Base-by-base conservation (phyloP, 2,329 filamentous ascomycete species). In the Diaporthe ampelina region DNA sequence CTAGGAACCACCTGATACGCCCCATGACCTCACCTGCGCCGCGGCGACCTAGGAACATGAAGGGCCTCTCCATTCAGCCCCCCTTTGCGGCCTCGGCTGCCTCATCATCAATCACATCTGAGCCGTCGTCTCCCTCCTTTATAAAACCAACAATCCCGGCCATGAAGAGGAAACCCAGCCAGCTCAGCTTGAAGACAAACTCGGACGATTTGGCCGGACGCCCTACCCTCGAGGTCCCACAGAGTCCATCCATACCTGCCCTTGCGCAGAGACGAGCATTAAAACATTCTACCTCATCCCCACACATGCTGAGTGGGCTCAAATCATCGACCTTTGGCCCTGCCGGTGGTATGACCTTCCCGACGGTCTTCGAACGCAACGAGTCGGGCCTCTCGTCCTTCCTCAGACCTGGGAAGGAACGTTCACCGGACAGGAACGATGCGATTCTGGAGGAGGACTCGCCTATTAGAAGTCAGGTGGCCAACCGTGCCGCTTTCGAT, bases 11-110 rank as follows among this genome's bases (percentile, higher is more conserved):
- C n/a, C 80, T 86, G 37, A 86, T 86, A 76, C 86, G 91, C 48
- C 91, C 91, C 21, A 91, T 91, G 89, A 92, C 91, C 26, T 93
- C 91, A 29, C 91, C 92, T 10, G 91, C 91, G 4, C 92, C 92
- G 0, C 89, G 93, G 79, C 92, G 93, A 79, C 88, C 90, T n/a
- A 92, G 94, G 74, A 97, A 97, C 80, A 92, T 95, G 84, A 97
- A 97, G 84, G 94, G 94, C 52, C 87, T 97, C 6, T 95, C 93
- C 1, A 94, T 97, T 59, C 94, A 95, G 79, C 91, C 88, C 70
- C 92, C 86, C 0, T 86, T 88, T 63, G 83, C 83, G 15, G 80
- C 83, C 63, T 84, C 84, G 50, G 83, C 87, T 11, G 84, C 88
- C 79, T 81, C 88, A 77, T 83, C 86, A 13, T 84, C 86, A 0